Evolutionary conservation across 2,329 filamentous ascomycete species (phyloP).

Genomic region (Cercospora sp.): DNA sequence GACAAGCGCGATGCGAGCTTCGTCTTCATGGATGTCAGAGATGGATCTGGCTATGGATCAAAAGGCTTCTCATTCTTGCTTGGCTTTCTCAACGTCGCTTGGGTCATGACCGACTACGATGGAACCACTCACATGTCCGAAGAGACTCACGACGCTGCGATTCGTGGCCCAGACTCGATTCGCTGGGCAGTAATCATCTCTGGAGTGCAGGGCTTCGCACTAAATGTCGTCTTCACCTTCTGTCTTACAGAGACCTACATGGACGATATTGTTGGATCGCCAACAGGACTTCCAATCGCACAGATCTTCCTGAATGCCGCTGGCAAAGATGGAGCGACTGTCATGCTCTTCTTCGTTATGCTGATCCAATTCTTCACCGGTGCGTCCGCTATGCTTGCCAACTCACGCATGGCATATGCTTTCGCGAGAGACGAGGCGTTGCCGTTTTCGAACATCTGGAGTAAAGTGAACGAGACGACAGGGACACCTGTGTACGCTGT

Average conservation of each 20-base stretch:
- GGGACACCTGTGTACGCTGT: constrained; percentile 63
- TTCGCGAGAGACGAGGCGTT: constrained; percentile 45
- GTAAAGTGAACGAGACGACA: constrained; percentile 51
- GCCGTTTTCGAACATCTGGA: constrained; percentile 42
- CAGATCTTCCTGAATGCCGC: constrained; percentile 60
- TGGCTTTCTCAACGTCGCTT: constrained; percentile 58
- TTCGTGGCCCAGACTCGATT: constrained; percentile 61
- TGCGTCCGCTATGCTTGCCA: constrained; percentile 63
- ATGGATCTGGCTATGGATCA: constrained; percentile 64
- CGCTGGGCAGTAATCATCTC: constrained; percentile 47
- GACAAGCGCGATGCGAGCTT: constrained; percentile 56
- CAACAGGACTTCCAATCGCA: constrained; percentile 60
- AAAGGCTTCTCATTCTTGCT: constrained; percentile 63
- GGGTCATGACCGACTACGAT: constrained; percentile 70
- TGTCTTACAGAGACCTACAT: constrained; percentile 57
- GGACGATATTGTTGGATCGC: constrained; percentile 56
- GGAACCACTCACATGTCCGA: constrained; percentile 68
- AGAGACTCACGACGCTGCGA: constrained; percentile 64
- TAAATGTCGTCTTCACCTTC: constrained; percentile 65
- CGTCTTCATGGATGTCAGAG: constrained; percentile 62
- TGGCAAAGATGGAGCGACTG: constrained; percentile 26
- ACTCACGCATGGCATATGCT: constrained; percentile 47
- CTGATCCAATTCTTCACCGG: constrained; percentile 66
- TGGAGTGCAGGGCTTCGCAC: constrained; percentile 60
- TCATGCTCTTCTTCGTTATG: constrained; percentile 46